Conservation (phyloP, 306 rosid genomes). For the Castanea sativa region DNA sequence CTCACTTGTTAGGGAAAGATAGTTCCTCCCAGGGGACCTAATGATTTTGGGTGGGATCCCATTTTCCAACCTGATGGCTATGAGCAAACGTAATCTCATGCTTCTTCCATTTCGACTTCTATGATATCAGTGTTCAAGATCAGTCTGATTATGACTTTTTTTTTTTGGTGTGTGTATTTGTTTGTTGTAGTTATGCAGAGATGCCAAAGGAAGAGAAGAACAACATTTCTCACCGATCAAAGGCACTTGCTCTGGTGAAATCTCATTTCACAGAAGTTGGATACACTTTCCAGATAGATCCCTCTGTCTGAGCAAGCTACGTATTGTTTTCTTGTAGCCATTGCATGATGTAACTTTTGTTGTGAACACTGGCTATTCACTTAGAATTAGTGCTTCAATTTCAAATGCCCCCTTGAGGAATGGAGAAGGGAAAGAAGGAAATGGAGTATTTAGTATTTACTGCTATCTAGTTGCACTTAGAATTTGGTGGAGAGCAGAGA, state of each 20-base stretch:
- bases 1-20: conserved; percentile 66
- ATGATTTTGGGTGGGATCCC: conserved; percentile 97
- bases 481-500: no score
- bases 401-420: neutral
- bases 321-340: neutral
- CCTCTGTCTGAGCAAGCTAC: conserved; percentile 13
- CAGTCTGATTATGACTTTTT: conserved; percentile 19
- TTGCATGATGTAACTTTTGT: neutral
- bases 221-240: conserved; percentile 79
- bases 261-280: conserved; percentile 86
- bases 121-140: conserved; percentile 6
- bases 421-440: neutral
- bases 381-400: neutral
- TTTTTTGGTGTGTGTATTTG: neutral
- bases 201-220: conserved; percentile 95
- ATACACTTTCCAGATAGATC: conserved; percentile 46
- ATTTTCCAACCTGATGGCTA: conserved; percentile 86
- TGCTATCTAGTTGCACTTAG: neutral
- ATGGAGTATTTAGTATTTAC: neutral
- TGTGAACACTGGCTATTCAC: neutral
- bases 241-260: conserved; percentile 78
- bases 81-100: conserved; percentile 62
- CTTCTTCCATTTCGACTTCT: neutral
- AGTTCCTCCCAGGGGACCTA: conserved; percentile 84
- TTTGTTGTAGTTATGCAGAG: conserved; percentile 68